Percentiles rank a stretch among this genome's conserved stretches.
These are phyloP conservation scores for Vaccinium macrocarpon DNA, from an alignment of 148 eudicot species.

Conservation along the genomic window DNA sequence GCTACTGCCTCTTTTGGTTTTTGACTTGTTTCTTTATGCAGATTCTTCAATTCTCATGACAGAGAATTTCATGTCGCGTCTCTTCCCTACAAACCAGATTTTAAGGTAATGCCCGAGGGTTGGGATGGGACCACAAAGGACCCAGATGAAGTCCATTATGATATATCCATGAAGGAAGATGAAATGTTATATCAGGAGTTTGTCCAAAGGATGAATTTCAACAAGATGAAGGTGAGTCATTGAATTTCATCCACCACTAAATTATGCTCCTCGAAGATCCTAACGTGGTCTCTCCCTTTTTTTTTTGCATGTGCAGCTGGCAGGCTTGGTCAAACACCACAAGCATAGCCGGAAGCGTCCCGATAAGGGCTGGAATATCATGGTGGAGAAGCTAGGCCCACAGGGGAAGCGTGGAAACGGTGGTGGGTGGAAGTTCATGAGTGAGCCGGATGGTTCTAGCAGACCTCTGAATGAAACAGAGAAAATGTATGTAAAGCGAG, in stretches of 20 bases:
- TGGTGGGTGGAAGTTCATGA: constrained; percentile 85
- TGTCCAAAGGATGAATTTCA: constrained; percentile 5
- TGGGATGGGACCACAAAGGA: constrained; percentile 96
- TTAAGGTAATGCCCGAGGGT: constrained; percentile 98
- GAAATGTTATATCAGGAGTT: constrained; percentile 64
- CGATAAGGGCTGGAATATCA: constrained; percentile 65
- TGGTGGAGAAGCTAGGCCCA: constrained; percentile 63
- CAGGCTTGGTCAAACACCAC: constrained; percentile 65
- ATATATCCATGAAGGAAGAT: constrained; percentile 93
- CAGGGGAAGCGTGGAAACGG: constrained; percentile 74
- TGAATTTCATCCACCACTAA: not conserved
- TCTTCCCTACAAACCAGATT: constrained; percentile 90
- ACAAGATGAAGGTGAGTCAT: constrained; percentile 1
- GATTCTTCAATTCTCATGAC: constrained; percentile 77
- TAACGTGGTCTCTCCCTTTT: not conserved
- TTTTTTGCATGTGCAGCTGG: constrained; percentile 40
- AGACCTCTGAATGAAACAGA: constrained; percentile 72
- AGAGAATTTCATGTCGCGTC: constrained; percentile 88
- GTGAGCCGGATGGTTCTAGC: constrained; percentile 74
- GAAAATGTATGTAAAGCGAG: constrained; percentile 77
- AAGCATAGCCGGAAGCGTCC: constrained; percentile 87
- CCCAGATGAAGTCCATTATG: constrained; percentile 95
- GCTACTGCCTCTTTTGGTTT: not conserved
- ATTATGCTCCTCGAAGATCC: not conserved
- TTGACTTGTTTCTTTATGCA: constrained; percentile 31